These are phyloP conservation scores for Yarrowia porcina DNA, from an alignment of 805 yeast species.

Conservation along the genomic window DNA sequence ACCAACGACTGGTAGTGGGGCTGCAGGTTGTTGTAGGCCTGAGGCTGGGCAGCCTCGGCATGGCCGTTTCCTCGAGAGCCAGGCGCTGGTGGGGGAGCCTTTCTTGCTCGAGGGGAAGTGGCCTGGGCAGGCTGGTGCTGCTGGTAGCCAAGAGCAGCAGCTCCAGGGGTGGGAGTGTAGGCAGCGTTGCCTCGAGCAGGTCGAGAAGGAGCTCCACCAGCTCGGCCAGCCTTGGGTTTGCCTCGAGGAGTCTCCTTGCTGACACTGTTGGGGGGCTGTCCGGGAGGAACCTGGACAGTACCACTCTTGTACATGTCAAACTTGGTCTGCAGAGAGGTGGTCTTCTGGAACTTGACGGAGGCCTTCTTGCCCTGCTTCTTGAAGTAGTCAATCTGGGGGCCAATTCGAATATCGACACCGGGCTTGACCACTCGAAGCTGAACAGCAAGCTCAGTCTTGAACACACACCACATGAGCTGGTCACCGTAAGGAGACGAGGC, in stretches of 20 bases:
- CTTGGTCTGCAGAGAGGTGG: conserved; percentile 58
- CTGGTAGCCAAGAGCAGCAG: conserved; percentile 12
- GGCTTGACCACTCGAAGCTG: conserved; percentile 62
- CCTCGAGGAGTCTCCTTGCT: conserved; percentile 65
- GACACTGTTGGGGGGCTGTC: conserved; percentile 68
- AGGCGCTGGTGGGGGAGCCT: conserved; percentile 30
- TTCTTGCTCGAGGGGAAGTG: conserved; percentile 32
- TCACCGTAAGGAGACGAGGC: conserved; percentile 64
- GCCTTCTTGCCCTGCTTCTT: conserved; percentile 85
- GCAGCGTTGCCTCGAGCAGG: conserved; percentile 30
- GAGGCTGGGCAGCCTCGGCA: conserved; percentile 3
- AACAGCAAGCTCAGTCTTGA: conserved; percentile 86
- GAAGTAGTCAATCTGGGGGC: conserved; percentile 71
- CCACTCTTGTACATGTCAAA: conserved; percentile 86
- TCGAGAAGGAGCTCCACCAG: conserved; percentile 28
- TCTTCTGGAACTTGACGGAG: conserved; percentile 63
- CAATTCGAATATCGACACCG: conserved; percentile 60
- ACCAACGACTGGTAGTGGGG: conserved; percentile 17
- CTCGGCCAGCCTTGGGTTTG: conserved; percentile 23
- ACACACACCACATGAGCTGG: conserved; percentile 69
- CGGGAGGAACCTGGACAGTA: conserved; percentile 73
- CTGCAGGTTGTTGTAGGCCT: conserved; percentile 3
- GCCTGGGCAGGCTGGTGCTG: conserved; percentile 20
- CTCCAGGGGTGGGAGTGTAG: conserved; percentile 18
- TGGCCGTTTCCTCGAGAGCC: conserved; percentile 18